phyloP scores from a whole-genome alignment of 495 filamentous ascomycete species.

The Aspergillus sclerotioniger region DNA sequence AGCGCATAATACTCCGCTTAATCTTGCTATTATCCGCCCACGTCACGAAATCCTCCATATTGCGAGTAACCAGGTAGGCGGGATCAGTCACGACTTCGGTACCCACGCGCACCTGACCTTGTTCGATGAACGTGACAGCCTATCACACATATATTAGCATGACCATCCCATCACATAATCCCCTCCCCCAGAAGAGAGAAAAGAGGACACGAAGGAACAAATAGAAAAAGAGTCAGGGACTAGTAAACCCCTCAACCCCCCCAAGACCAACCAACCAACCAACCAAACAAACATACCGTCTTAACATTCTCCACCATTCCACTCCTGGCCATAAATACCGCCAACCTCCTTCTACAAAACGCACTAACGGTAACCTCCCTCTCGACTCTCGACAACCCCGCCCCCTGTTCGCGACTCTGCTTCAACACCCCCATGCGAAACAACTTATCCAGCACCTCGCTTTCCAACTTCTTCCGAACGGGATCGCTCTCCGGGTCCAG shows the following conservation, averaged over 20 bases:
- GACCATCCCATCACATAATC: neutral
- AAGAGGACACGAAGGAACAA: too few relatives aligned
- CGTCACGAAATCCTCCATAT: conserved; percentile 95
- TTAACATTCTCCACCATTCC: conserved; percentile 88
- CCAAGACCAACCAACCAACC: too few relatives aligned
- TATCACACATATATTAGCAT: conserved; percentile 5
- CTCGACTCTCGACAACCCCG: conserved; percentile 75
- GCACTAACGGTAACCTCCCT: conserved; percentile 80
- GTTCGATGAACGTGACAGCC: conserved; percentile 84
- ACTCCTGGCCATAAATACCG: conserved; percentile 82
- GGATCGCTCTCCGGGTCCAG: conserved; percentile 75
- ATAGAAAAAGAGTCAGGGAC: conserved; percentile 9
- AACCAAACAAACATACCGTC: too few relatives aligned
- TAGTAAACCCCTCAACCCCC: neutral
- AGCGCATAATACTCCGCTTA: conserved; percentile 89
- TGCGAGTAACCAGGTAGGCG: conserved; percentile 52
- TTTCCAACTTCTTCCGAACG: conserved; percentile 74
- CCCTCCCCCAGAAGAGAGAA: neutral
- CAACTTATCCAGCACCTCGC: conserved; percentile 82
- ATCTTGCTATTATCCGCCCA: conserved; percentile 98
- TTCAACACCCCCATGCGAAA: conserved; percentile 85
- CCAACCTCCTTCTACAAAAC: conserved; percentile 75
- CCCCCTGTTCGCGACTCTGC: conserved; percentile 55
- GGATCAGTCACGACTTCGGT: conserved; percentile 88
- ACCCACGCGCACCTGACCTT: conserved; percentile 92